Evolutionary conservation across 805 yeast genomes (phyloP).

Genomic region (Candida alai): DNA sequence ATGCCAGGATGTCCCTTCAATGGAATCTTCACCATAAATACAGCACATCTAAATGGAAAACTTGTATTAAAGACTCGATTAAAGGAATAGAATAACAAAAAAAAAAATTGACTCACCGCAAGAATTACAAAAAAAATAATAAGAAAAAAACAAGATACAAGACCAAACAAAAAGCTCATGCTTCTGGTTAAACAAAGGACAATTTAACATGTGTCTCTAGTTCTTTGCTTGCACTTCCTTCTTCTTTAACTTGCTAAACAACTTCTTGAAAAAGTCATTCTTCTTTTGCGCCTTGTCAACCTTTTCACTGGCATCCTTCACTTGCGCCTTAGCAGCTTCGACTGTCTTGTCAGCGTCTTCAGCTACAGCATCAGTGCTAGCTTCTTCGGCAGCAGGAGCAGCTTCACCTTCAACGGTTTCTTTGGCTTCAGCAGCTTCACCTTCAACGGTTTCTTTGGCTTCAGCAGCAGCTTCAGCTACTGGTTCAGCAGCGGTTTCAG

Average conservation of each 20-base stretch:
- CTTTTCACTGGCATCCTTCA: constrained; percentile 21
- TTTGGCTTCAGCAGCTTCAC: constrained; percentile 8
- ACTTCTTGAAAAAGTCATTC: constrained; percentile 34
- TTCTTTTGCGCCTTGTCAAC: constrained; percentile 34
- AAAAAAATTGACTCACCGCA: no score
- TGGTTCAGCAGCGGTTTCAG: constrained; percentile 9
- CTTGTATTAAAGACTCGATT: no score
- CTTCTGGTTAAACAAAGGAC: constrained; percentile 6
- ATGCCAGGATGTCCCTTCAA: no score
- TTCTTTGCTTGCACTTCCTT: no score
- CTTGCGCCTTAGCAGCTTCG: constrained; percentile 28
- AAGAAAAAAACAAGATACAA: no score
- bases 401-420: constrained; percentile 9
- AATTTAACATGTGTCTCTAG: neutral
- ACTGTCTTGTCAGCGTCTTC: constrained; percentile 14
- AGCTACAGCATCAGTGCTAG: constrained; percentile 5
- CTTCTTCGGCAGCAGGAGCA: constrained; percentile 7
- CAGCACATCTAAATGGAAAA: no score
- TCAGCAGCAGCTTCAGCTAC: constrained; percentile 8
- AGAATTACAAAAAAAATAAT: no score
- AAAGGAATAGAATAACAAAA: no score
- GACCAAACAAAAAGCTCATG: no score
- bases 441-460: constrained; percentile 9
- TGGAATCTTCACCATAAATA: no score
- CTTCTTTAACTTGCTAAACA: constrained; percentile 34